Evolutionary conservation across 1,284 basidiomycete species (phyloP).

Genomic region (Xerocomus amazonicus): DNA sequence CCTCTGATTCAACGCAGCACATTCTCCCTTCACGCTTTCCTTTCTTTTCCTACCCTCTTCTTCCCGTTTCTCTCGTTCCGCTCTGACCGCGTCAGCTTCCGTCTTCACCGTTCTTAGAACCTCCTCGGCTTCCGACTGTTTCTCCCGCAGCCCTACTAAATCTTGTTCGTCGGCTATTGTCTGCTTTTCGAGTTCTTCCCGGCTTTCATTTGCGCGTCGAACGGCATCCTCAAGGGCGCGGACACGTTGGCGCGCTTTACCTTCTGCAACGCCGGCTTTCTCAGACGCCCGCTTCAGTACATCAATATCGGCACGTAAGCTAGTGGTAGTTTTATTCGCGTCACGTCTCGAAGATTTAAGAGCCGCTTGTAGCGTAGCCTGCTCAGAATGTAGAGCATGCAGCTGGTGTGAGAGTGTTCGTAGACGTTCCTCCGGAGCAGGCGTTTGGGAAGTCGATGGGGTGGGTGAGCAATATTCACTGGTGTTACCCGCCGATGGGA

Average conservation of each 20-base stretch:
- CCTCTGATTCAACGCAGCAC: slow-evolving; percentile 43
- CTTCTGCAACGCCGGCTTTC: slow-evolving; percentile 60
- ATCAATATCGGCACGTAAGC: slow-evolving; percentile 72
- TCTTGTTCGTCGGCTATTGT: slow-evolving; percentile 49
- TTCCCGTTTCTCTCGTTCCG: slow-evolving; percentile 50
- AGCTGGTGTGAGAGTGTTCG: slow-evolving; percentile 60
- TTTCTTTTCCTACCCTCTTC: slow-evolving; percentile 56
- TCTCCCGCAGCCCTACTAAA: slow-evolving; percentile 48
- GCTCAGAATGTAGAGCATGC: slow-evolving; percentile 52
- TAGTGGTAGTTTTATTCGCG: slow-evolving; percentile 69
- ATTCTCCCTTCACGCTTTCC: slow-evolving; percentile 50
- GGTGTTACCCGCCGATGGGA: slow-evolving; percentile 14
- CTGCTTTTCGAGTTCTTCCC: slow-evolving; percentile 52
- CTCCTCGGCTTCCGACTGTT: slow-evolving; percentile 45
- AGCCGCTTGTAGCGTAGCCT: slow-evolving; percentile 53
- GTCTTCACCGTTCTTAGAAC: slow-evolving; percentile 37
- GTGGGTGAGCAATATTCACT: slow-evolving; percentile 15
- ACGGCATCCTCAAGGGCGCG: slow-evolving; percentile 74
- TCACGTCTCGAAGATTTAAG: slow-evolving; percentile 70
- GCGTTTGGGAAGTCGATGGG: slow-evolving; percentile 28
- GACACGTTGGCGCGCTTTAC: slow-evolving; percentile 68
- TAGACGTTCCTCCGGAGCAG: slow-evolving; percentile 57
- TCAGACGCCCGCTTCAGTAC: slow-evolving; percentile 69
- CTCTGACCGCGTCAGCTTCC: slow-evolving; percentile 40
- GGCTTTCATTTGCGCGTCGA: slow-evolving; percentile 59